A percentile compares a stretch with the other conserved stretches of the same genome.
These are phyloP conservation scores for Plectosphaerella plurivora DNA, from an alignment of 2,329 filamentous ascomycete genomes.

Conservation along the genomic window DNA sequence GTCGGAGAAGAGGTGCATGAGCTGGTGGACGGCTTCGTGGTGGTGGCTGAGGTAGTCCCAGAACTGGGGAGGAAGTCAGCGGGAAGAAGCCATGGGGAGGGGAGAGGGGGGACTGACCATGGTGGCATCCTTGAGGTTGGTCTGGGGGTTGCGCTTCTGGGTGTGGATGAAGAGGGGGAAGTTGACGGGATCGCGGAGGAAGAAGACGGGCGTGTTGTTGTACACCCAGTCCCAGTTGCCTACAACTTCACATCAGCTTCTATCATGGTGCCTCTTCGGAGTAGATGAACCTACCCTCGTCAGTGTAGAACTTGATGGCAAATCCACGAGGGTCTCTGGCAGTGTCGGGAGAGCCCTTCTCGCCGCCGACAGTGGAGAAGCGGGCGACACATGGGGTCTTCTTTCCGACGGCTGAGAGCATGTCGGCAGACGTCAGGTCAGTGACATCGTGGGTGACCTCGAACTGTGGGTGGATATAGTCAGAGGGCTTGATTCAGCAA, in stretches of 20 bases:
- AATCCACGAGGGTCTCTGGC: slow-evolving; percentile 71
- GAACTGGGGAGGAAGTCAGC: slow-evolving; percentile 27
- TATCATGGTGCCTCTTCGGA: not conserved
- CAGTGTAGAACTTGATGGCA: slow-evolving; percentile 66
- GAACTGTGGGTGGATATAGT: slow-evolving; percentile 23
- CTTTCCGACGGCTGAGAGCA: slow-evolving; percentile 60
- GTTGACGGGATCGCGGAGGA: slow-evolving; percentile 68
- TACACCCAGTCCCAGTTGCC: slow-evolving; percentile 65
- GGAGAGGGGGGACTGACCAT: slow-evolving; percentile 36
- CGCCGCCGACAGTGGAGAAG: slow-evolving; percentile 73
- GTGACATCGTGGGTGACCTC: slow-evolving; percentile 42
- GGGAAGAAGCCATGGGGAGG: not conserved
- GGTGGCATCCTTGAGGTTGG: slow-evolving; percentile 65
- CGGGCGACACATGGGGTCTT: slow-evolving; percentile 62
- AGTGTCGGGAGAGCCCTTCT: slow-evolving; percentile 66
- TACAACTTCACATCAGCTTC: not conserved
- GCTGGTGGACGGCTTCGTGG: slow-evolving; percentile 58
- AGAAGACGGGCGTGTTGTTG: slow-evolving; percentile 76
- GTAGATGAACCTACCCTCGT: slow-evolving; percentile 51
- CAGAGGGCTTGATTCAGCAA: not conserved
- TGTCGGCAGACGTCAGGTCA: slow-evolving; percentile 48
- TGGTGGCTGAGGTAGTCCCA: slow-evolving; percentile 48
- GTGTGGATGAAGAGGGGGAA: slow-evolving; percentile 75
- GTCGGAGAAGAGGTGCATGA: slow-evolving; percentile 64
- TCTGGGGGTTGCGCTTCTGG: slow-evolving; percentile 71